Conservation (phyloP, 345 rosid genomes). For the Populus deltoides region DNA sequence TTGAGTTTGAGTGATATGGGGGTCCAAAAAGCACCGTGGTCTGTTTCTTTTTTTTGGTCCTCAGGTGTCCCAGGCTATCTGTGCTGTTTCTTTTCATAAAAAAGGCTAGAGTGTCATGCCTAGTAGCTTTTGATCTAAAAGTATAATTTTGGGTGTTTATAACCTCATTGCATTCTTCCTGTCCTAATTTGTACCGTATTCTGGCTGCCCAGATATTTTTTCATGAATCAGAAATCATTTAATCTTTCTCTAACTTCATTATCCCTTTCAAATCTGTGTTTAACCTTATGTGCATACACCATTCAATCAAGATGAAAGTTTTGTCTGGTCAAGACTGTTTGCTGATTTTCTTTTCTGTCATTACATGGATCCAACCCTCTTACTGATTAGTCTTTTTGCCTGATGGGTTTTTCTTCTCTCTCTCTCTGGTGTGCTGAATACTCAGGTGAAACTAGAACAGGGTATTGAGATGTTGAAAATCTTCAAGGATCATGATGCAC, state of each 20-base stretch:
- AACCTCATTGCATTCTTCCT: not conserved
- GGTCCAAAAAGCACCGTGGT: not conserved
- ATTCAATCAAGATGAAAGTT: not conserved
- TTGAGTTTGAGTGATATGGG: not conserved
- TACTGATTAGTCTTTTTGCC: not conserved
- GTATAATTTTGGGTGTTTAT: not conserved
- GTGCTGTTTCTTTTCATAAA: not conserved
- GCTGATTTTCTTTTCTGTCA: constrained; percentile 1
- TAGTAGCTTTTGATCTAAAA: not conserved
- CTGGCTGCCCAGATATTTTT: not conserved
- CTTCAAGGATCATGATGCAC: constrained; percentile 54
- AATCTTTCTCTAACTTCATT: not conserved
- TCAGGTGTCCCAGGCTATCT: not conserved
- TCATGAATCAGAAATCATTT: not conserved
- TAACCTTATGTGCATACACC: not conserved
- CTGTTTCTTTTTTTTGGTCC: not conserved
- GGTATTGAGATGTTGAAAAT: constrained; percentile 68
- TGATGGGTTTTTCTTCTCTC: not conserved
- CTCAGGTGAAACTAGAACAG: constrained; percentile 60
- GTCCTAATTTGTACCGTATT: not conserved
- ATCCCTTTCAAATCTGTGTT: not conserved
- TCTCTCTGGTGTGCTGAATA: not conserved
- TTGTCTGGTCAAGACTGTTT: not conserved
- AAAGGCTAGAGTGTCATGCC: not conserved
- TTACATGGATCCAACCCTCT: not conserved